phyloP scores from a whole-genome alignment of 163 green algal genomes.

The Scenedesmus sp. region DNA sequence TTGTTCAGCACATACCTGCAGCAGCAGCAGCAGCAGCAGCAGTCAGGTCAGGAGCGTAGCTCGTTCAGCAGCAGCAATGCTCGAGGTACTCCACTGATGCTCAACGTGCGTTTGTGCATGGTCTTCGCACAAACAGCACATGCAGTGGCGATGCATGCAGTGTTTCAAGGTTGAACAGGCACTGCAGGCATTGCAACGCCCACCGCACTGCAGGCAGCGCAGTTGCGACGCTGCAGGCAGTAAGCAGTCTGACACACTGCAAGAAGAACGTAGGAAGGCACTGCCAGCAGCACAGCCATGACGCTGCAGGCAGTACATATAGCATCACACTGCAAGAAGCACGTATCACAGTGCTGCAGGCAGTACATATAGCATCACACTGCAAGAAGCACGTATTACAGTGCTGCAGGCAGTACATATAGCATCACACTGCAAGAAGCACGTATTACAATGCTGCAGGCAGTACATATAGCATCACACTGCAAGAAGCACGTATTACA shows the following conservation, averaged over 20 bases:
- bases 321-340: neutral
- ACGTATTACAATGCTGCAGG: neutral
- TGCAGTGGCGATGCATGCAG: too few species aligned
- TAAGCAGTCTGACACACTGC: too few species aligned
- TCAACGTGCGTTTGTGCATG: too few species aligned
- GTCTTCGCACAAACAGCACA: too few species aligned
- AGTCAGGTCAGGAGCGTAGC: neutral
- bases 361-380: too few species aligned
- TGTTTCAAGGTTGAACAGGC: too few species aligned
- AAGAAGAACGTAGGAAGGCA: too few species aligned
- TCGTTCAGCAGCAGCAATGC: neutral
- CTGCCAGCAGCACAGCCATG: neutral
- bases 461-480: neutral
- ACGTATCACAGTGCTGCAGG: conserved; percentile 5
- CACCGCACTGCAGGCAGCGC: neutral
- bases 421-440: neutral
- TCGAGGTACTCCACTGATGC: too few species aligned
- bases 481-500: too few species aligned
- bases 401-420: too few species aligned
- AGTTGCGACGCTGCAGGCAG: neutral
- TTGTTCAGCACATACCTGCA: conserved; percentile 52
- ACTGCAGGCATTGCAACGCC: neutral
- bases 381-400: too few species aligned
- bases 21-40: neutral
- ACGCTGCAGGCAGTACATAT: neutral